Percentiles rank a stretch among this genome's conserved stretches.
These are phyloP conservation scores for Penicillium sp. DNA, from an alignment of 2,329 filamentous ascomycete species.

Conservation along the genomic window DNA sequence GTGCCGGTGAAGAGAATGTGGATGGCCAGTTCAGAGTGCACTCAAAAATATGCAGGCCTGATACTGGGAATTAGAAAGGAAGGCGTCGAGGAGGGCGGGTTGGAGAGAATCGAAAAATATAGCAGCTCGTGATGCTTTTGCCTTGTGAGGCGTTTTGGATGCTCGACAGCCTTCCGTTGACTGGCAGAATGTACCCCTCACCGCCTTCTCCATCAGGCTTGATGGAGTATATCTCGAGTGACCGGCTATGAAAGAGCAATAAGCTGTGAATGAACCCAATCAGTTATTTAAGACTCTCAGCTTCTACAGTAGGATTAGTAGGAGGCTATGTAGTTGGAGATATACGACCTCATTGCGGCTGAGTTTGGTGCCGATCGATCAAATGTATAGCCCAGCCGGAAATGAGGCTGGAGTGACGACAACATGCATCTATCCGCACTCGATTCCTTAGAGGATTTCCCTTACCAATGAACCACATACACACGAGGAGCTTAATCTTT, in stretches of 20 bases:
- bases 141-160: slow-evolving; percentile 8
- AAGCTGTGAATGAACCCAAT: background rate
- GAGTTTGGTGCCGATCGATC: too few relatives aligned
- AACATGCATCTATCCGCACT: background rate
- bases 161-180: slow-evolving; percentile 11
- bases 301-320: too few relatives aligned
- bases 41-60: background rate
- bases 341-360: background rate
- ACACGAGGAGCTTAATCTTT: too few relatives aligned
- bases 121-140: slow-evolving; percentile 9
- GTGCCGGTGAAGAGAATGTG: background rate
- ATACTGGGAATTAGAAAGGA: background rate
- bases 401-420: background rate
- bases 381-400: background rate
- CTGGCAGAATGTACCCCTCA: slow-evolving; percentile 14
- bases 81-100: slow-evolving; percentile 4
- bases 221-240: background rate
- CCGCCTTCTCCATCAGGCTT: slow-evolving; percentile 5
- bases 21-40: background rate
- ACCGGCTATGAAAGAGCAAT: background rate
- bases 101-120: slow-evolving; percentile 9
- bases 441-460: too few relatives aligned
- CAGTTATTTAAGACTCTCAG: too few relatives aligned
- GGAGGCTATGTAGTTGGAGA: too few relatives aligned
- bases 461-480: too few relatives aligned